Conservation (phyloP, 1,139 yeast species). For the Hemisphaericaspora xylanilytica region DNA sequence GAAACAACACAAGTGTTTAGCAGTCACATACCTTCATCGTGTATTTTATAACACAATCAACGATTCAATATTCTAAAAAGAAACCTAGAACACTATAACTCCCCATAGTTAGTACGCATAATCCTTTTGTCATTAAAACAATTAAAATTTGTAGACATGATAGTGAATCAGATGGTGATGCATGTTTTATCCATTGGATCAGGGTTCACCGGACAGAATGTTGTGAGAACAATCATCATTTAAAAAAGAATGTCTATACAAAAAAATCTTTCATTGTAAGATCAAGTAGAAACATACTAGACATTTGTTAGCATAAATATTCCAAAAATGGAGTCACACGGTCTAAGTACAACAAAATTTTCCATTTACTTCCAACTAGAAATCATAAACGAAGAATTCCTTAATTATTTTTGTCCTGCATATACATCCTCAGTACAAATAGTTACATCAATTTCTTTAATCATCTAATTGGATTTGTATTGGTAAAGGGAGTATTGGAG, state of each 20-base stretch:
- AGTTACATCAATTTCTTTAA: constrained; percentile 16
- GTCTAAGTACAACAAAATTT: background rate
- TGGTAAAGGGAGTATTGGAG: background rate
- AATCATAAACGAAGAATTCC: constrained; percentile 70
- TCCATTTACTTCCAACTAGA: background rate
- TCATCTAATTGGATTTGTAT: constrained; percentile 9
- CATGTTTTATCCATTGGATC: constrained; percentile 69
- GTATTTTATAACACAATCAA: constrained; percentile 3
- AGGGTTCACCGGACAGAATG: constrained; percentile 61
- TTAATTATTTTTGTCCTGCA: constrained; percentile 58
- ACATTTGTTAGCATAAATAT: constrained; percentile 11
- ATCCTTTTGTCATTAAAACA: too few relatives aligned
- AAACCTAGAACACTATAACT: constrained; percentile 6
- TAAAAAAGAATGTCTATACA: constrained; percentile 2
- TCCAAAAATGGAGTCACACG: background rate
- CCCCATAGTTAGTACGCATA: constrained; percentile 2
- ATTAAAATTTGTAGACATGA: too few relatives aligned
- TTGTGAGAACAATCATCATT: constrained; percentile 32
- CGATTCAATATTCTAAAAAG: constrained; percentile 4
- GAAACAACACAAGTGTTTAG: constrained; percentile 1
- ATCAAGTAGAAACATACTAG: constrained; percentile 6
- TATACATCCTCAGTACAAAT: constrained; percentile 56
- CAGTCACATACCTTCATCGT: constrained; percentile 1
- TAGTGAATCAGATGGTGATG: constrained; percentile 94
- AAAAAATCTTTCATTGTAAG: too few relatives aligned